These are phyloP conservation scores for Typha latifolia DNA, from an alignment of 176 grass and related monocot genomes.

Conservation along the genomic window DNA sequence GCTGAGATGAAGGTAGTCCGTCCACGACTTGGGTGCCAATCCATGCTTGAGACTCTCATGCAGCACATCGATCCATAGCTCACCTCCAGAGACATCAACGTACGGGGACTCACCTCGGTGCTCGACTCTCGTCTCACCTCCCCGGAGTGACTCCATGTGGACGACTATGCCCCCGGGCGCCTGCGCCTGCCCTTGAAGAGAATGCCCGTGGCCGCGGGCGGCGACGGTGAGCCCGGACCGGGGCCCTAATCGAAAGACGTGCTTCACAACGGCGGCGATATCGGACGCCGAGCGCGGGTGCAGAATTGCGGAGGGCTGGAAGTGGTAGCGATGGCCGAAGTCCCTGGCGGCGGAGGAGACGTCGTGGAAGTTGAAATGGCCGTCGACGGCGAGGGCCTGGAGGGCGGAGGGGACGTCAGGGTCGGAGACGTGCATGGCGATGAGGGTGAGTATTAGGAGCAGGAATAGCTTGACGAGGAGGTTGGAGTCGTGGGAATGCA, in stretches of 20 bases:
- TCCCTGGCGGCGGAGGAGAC: slow-evolving; percentile 38
- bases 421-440: slow-evolving; percentile 80
- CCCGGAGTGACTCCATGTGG: slow-evolving; percentile 53
- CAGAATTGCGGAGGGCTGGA: slow-evolving; percentile 49
- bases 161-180: slow-evolving; percentile 57
- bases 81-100: slow-evolving; percentile 53
- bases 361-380: slow-evolving; percentile 52
- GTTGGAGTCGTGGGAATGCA: slow-evolving; percentile 23
- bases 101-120: slow-evolving; percentile 12
- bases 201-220: slow-evolving; percentile 75
- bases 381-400: slow-evolving; percentile 31
- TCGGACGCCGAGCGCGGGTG: slow-evolving; percentile 54
- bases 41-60: slow-evolving; percentile 62
- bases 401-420: slow-evolving; percentile 31
- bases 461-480: slow-evolving; percentile 58
- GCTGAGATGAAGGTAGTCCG: slow-evolving; percentile 84
- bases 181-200: slow-evolving; percentile 77
- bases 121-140: slow-evolving; percentile 13
- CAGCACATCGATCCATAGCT: slow-evolving; percentile 88
- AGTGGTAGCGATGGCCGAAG: slow-evolving; percentile 62
- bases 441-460: slow-evolving; percentile 45
- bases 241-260: slow-evolving; percentile 37
- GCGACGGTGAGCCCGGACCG: slow-evolving; percentile 51
- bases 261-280: slow-evolving; percentile 33
- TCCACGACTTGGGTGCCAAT: slow-evolving; percentile 83